Evolutionary conservation across 2,329 filamentous ascomycete genomes (phyloP).

Genomic region (Fusarium multiceps): DNA sequence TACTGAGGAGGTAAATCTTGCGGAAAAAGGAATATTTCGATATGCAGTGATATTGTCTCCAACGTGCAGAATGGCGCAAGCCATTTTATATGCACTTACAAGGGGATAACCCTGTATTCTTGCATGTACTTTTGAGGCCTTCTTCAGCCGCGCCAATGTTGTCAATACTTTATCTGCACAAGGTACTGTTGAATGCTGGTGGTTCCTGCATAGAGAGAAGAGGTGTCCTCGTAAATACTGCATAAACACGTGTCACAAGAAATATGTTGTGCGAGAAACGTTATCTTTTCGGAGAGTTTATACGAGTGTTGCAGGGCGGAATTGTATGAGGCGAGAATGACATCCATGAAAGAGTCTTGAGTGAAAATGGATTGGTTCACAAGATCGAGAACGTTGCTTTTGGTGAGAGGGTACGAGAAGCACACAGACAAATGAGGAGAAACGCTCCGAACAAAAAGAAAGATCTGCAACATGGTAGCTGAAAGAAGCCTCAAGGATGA

Average conservation of each 20-base stretch:
- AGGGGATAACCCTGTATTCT: not conserved
- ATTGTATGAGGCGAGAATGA: not conserved
- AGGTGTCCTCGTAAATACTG: not conserved
- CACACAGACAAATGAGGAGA: not conserved
- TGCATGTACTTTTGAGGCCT: not conserved
- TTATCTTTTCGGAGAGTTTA: not conserved
- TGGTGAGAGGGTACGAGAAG: too few relatives aligned
- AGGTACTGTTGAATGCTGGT: not conserved
- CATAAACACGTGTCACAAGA: not conserved
- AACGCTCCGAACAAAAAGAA: not conserved
- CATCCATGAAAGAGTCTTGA: not conserved
- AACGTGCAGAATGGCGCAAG: not conserved
- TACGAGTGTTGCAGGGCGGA: not conserved
- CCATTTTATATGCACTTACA: not conserved
- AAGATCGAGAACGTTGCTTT: too few relatives aligned
- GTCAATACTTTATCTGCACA: not conserved
- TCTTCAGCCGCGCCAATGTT: constrained; percentile 1
- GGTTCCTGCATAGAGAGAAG: not conserved
- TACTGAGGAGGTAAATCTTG: not conserved
- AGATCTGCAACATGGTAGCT: not conserved
- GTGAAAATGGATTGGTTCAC: too few relatives aligned
- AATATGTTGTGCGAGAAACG: not conserved
- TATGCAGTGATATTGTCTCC: not conserved
- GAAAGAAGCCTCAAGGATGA: not conserved
- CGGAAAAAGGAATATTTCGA: not conserved